Percentiles rank a stretch among this genome's conserved stretches.
These are phyloP conservation scores for Dendryphion nanum DNA, from an alignment of 2,329 filamentous ascomycete species.

Conservation along the genomic window DNA sequence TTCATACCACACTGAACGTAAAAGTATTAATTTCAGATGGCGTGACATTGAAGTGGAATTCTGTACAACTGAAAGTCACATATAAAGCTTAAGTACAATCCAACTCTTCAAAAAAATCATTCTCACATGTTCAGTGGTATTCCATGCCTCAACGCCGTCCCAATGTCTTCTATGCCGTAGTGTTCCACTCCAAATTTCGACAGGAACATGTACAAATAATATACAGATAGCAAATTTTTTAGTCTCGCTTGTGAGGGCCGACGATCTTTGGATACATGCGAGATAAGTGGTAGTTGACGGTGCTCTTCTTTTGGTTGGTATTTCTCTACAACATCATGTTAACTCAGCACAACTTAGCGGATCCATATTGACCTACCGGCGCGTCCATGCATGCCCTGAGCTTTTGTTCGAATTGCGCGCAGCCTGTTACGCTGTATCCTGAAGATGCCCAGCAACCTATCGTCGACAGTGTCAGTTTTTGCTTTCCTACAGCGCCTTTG, in stretches of 20 bases:
- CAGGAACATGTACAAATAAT: slow-evolving; percentile 22
- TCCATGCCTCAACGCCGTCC: slow-evolving; percentile 13
- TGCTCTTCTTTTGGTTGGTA: slow-evolving; percentile 62
- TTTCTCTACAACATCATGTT: slow-evolving; percentile 49
- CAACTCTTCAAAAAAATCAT: not conserved
- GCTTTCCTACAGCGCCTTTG: too few species aligned
- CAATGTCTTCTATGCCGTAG: slow-evolving; percentile 2
- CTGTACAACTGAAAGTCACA: too few species aligned
- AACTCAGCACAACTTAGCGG: not conserved
- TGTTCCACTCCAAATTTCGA: not conserved
- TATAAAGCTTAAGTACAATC: too few species aligned
- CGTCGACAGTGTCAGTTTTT: slow-evolving; percentile 25
- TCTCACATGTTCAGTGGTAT: slow-evolving; percentile 13
- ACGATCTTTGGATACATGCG: slow-evolving; percentile 74
- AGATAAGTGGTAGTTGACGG: slow-evolving; percentile 87
- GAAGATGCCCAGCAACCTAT: slow-evolving; percentile 82
- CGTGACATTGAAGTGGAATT: too few species aligned
- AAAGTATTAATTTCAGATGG: too few species aligned
- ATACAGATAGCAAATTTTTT: slow-evolving; percentile 19
- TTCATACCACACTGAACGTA: too few species aligned
- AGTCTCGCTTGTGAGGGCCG: slow-evolving; percentile 67
- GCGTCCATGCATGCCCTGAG: slow-evolving; percentile 76
- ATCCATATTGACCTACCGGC: slow-evolving; percentile 53
- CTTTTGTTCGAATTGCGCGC: slow-evolving; percentile 59
- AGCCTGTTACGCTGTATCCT: slow-evolving; percentile 64